Conservation (phyloP, 1,284 basidiomycete genomes). For the Fomitiporia mediterranea region DNA sequence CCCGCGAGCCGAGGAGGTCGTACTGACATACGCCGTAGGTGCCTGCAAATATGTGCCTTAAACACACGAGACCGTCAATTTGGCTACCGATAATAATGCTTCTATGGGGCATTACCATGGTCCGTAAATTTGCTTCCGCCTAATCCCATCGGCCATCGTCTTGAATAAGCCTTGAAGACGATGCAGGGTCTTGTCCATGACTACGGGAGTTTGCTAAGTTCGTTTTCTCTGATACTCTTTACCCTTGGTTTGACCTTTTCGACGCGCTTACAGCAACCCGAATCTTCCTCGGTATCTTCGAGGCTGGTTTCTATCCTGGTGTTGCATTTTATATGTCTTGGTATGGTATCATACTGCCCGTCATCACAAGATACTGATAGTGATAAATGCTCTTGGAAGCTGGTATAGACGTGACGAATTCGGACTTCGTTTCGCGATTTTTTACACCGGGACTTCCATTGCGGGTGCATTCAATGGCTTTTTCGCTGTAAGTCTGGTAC, state of each 20-base stretch:
- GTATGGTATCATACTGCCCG: constrained; percentile 33
- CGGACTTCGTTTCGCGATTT: constrained; percentile 59
- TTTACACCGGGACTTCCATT: constrained; percentile 68
- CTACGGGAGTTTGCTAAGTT: constrained; percentile 58
- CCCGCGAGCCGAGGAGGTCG: background rate
- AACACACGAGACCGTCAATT: constrained; percentile 58
- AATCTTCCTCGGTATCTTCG: constrained; percentile 62
- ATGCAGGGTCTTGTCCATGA: constrained; percentile 64
- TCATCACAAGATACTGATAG: background rate
- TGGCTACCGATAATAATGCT: constrained; percentile 61
- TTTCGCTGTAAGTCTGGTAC: constrained; percentile 45
- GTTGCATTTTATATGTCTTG: constrained; percentile 69
- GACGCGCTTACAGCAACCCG: constrained; percentile 48
- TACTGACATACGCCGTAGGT: constrained; percentile 37
- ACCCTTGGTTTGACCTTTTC: too few species aligned
- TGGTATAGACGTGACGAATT: constrained; percentile 71
- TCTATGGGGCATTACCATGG: constrained; percentile 71
- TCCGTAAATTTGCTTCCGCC: constrained; percentile 24
- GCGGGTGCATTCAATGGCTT: constrained; percentile 69
- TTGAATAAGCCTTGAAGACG: constrained; percentile 49
- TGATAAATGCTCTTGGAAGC: background rate
- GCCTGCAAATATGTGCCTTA: constrained; percentile 66
- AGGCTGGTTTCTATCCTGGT: constrained; percentile 66
- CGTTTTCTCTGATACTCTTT: constrained; percentile 25
- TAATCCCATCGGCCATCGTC: constrained; percentile 3